Evolutionary conservation across 179 eudicot species (phyloP).

Genomic region (Silene noctiflora): DNA sequence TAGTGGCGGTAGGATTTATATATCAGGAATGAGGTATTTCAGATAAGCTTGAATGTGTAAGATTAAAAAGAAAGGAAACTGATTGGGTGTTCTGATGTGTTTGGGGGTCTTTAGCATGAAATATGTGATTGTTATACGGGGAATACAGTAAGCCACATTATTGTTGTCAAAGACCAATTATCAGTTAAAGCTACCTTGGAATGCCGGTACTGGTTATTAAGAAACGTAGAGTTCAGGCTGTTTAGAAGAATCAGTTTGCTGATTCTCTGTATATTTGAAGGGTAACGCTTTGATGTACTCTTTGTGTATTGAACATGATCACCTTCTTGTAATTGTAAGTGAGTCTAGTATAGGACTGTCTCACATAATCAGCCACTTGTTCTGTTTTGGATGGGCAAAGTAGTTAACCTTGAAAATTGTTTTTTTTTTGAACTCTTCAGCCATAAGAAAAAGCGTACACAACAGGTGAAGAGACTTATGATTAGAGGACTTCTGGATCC

Average conservation of each 20-base stretch:
- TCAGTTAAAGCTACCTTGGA: neutral
- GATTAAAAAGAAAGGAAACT: neutral
- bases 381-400: neutral
- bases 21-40: neutral
- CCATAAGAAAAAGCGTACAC: conserved; percentile 70
- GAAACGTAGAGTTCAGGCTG: neutral
- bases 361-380: neutral
- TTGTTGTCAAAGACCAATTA: neutral
- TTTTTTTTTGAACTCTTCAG: conserved; percentile 34
- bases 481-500: conserved; percentile 68
- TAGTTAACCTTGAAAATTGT: neutral
- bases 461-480: conserved; percentile 64
- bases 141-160: neutral
- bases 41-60: neutral
- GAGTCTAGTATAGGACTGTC: no score
- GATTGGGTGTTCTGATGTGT: neutral
- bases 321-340: neutral
- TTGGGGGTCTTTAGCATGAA: neutral
- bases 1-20: neutral
- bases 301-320: neutral
- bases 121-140: neutral
- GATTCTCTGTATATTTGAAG: neutral
- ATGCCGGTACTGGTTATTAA: neutral
- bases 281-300: conserved; percentile 1
- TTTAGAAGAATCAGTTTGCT: neutral